Evolutionary conservation across 2,329 filamentous ascomycete species (phyloP).

Genomic region (Arthrobotrys musiformis): DNA sequence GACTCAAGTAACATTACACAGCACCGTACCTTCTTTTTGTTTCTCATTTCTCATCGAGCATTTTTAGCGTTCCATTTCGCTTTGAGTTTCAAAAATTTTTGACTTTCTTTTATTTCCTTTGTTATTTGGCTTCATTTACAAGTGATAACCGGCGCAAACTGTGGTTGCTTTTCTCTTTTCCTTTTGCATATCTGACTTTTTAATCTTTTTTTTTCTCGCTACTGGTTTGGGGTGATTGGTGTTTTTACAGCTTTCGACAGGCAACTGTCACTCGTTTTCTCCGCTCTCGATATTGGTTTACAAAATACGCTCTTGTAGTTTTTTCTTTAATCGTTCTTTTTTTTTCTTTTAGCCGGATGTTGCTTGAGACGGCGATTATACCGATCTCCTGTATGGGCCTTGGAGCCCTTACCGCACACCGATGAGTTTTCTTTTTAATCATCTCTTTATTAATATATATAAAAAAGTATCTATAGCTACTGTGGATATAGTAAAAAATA

Average conservation of each 20-base stretch:
- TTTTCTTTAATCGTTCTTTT: too few relatives aligned
- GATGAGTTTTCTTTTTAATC: constrained; percentile 23
- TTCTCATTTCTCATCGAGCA: constrained; percentile 45
- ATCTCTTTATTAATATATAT: constrained; percentile 24
- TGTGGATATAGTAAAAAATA: constrained; percentile 48
- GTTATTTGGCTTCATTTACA: constrained; percentile 37
- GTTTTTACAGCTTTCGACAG: constrained; percentile 36
- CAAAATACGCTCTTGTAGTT: constrained; percentile 10
- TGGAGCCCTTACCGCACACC: neutral
- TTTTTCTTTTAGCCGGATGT: neutral
- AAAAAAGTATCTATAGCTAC: constrained; percentile 22
- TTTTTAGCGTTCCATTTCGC: constrained; percentile 49
- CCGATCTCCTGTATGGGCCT: constrained; percentile 18
- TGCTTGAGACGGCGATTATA: constrained; percentile 25
- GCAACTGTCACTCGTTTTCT: constrained; percentile 40
- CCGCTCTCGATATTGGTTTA: constrained; percentile 23
- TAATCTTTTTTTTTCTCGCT: constrained; percentile 6
- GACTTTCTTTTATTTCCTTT: constrained; percentile 33
- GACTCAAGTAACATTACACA: constrained; percentile 2
- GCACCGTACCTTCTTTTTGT: neutral
- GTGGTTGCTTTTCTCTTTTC: constrained; percentile 10
- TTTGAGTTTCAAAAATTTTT: constrained; percentile 25
- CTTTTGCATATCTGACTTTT: constrained; percentile 7
- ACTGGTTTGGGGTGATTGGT: constrained; percentile 22
- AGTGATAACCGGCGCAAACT: constrained; percentile 38